These are phyloP conservation scores for Kregervanrija fluxuum DNA, from an alignment of 805 yeast genomes.

Conservation along the genomic window DNA sequence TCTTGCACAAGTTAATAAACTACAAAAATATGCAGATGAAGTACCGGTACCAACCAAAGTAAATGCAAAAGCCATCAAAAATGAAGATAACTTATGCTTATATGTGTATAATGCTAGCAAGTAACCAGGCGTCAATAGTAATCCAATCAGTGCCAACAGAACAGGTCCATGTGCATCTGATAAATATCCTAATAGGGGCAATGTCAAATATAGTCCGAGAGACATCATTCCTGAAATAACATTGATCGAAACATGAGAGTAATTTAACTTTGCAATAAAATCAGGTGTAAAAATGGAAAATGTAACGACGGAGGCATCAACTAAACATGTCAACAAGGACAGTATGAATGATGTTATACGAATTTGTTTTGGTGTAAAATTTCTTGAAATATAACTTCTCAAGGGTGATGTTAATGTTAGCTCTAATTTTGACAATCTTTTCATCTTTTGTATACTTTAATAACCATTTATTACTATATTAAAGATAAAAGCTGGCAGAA, in stretches of 20 bases:
- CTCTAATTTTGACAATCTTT: constrained; percentile 28
- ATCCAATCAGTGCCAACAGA: constrained; percentile 52
- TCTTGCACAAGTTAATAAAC: constrained; percentile 75
- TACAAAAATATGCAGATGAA: constrained; percentile 62
- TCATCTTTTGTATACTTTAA: constrained; percentile 7
- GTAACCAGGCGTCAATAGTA: constrained; percentile 66
- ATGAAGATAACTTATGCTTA: constrained; percentile 22
- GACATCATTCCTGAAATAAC: constrained; percentile 67
- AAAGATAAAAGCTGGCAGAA: neutral
- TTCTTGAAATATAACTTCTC: constrained; percentile 33
- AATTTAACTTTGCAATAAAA: constrained; percentile 50
- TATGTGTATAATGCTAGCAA: constrained; percentile 36
- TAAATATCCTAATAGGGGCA: constrained; percentile 74
- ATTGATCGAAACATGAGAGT: constrained; percentile 60
- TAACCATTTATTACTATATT: neutral
- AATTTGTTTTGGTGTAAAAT: constrained; percentile 35
- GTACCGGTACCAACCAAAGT: constrained; percentile 64
- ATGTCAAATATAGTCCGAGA: constrained; percentile 75
- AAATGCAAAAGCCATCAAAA: constrained; percentile 42
- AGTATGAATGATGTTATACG: constrained; percentile 46
- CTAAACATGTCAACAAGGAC: constrained; percentile 58
- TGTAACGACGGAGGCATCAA: constrained; percentile 76
- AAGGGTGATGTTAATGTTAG: constrained; percentile 36
- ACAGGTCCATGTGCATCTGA: constrained; percentile 87
- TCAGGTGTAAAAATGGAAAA: constrained; percentile 75